Evolutionary conservation across 1,284 basidiomycete species (phyloP).

Genomic region (Mycosarcoma maydis): DNA sequence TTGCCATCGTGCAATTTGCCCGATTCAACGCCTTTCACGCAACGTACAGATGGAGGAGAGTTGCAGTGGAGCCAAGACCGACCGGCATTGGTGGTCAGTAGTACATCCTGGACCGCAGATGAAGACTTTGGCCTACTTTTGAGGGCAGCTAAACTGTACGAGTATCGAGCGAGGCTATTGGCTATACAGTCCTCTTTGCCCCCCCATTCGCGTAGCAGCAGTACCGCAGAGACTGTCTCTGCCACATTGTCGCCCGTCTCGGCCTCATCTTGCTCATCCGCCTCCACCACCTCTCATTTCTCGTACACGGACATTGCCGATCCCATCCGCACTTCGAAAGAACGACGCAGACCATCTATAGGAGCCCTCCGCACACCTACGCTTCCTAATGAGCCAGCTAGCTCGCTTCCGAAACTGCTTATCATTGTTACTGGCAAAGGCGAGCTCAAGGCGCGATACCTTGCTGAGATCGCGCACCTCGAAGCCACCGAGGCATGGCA

Average conservation of each 20-base stretch:
- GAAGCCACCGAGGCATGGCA: slow-evolving; percentile 80
- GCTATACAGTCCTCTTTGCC: background rate
- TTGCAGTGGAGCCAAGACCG: slow-evolving; percentile 67
- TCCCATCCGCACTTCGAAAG: slow-evolving; percentile 23
- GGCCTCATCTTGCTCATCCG: slow-evolving; percentile 12
- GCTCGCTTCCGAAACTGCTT: slow-evolving; percentile 67
- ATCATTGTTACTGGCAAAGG: slow-evolving; percentile 94
- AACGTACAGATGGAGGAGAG: background rate
- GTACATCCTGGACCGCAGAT: slow-evolving; percentile 97
- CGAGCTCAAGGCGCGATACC: slow-evolving; percentile 78
- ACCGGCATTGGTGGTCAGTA: slow-evolving; percentile 86
- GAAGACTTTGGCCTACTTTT: slow-evolving; percentile 88
- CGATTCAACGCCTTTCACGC: slow-evolving; percentile 49
- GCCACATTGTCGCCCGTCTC: slow-evolving; percentile 22
- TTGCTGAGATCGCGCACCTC: slow-evolving; percentile 73
- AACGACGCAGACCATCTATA: slow-evolving; percentile 34
- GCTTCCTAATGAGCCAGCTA: slow-evolving; percentile 38
- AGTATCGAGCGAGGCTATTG: slow-evolving; percentile 70
- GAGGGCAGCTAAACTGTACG: slow-evolving; percentile 71
- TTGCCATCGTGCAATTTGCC: slow-evolving; percentile 17
- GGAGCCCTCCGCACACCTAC: slow-evolving; percentile 20
- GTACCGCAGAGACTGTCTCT: slow-evolving; percentile 12
- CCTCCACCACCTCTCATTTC: slow-evolving; percentile 1
- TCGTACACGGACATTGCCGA: slow-evolving; percentile 1
- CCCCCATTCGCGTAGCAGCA: slow-evolving; percentile 22